Evolutionary conservation across 352 stramenopile species (phyloP), one percentile per base, ranked within the genome.

Genomic region (Phytophthora europaea): DNA sequence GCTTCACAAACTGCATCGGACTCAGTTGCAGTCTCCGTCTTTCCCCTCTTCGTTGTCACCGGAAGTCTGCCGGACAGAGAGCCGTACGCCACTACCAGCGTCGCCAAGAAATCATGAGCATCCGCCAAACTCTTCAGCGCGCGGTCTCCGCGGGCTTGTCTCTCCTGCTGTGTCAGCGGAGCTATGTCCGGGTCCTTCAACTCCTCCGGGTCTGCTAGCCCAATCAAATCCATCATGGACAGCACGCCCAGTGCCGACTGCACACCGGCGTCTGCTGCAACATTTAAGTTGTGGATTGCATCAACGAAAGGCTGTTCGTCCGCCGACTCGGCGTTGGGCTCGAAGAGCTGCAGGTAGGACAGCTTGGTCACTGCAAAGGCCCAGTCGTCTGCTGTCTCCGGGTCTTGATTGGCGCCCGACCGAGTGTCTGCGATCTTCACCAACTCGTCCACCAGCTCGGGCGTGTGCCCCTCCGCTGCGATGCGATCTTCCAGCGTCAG

Each of bases 331-430:
- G 13, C 43, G 15, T 65, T 66, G 0, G 83, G 78, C 31, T 92
- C 83, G 63, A 94, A 92, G 3, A 94, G 79, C 52, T 81, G 75
- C 58, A 85, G 78, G 65, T 83, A 90, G n/a, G 86, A 87, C 18
- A 92, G 71, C 34, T 79, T 79, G 47, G 89, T 87, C 40, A 85
- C 70, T 8, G 86, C 86, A 48, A 83, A 83, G 2, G 75, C 70
- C 73, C 79, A 91, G 62, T 92, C 84, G 28, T 79, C 56, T 3
- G 79, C 66, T 8, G 31, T 73, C 20, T 70, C 60, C 0, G 57
- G 67, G 22, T 71, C 66, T 6, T 43, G 40, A 33, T 48, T 48
- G 15, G 13, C 34, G 18, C 9, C 43, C 16, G 53, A 28, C 26
- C 52, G 54, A 55, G 31, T 58, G 7, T 20, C 22, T 18, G 63